Percentiles rank a stretch among this genome's conserved stretches.
Evolutionary conservation across 306 rosid species (phyloP).

Genomic region (Castanospermum australe): DNA sequence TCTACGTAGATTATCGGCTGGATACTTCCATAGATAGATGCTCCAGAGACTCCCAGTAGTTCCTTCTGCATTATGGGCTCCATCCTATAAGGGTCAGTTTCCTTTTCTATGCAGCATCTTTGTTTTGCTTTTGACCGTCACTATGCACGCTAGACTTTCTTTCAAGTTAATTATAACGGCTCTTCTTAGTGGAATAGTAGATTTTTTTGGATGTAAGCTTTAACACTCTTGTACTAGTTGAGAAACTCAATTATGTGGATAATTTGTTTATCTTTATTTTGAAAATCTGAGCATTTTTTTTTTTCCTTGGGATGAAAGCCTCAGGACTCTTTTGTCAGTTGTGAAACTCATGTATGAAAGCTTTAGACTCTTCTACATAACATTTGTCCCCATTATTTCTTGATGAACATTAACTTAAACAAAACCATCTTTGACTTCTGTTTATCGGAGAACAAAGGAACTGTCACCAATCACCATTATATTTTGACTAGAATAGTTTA

Average conservation of each 20-base stretch:
- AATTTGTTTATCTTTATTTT: no score
- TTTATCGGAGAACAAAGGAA: no score
- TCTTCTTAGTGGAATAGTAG: not conserved
- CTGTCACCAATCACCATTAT: no score
- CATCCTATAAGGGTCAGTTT: conserved; percentile 51
- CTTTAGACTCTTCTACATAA: no score
- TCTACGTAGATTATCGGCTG: not conserved
- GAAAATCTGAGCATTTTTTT: not conserved
- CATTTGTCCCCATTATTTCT: no score
- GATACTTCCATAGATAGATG: conserved; percentile 36
- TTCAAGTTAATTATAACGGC: not conserved
- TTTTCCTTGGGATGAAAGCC: no score
- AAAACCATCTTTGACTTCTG: no score
- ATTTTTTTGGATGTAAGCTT: not conserved
- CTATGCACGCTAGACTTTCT: not conserved
- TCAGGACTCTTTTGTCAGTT: no score
- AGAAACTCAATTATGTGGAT: no score
- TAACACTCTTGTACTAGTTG: not conserved
- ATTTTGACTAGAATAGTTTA: no score
- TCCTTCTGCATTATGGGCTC: conserved; percentile 46
- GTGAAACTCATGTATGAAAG: no score
- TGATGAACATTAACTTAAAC: no score
- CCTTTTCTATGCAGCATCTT: conserved; percentile 8
- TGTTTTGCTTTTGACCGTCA: not conserved
- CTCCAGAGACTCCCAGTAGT: conserved; percentile 46